Base-by-base conservation (phyloP, 495 filamentous ascomycete genomes). In the Daldinia grandis region DNA sequence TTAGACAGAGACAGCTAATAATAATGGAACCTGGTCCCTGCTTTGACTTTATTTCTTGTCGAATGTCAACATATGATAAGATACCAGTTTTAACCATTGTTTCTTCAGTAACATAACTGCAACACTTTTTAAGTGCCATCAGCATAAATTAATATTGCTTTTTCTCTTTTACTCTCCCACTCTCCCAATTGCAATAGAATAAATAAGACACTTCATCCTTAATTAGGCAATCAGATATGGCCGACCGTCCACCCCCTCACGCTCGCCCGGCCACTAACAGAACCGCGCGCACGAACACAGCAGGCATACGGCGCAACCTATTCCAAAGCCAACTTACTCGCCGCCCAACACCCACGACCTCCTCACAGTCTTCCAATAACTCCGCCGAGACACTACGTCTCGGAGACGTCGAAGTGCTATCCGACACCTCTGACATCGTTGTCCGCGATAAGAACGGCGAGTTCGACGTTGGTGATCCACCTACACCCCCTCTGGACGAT, bases 371-470 rank as follows among this genome's bases (percentile, higher is more conserved):
- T n/a, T 73, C 70, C 17, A 61, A 71, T 15, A 62, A 74, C 5
- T 77, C 79, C 4, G 61, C 73, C 62, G 76, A 78, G 50, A 74
- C 77, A 5, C 50, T 80, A 24, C 78, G 76, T 12, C 66, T 79
- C 0, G 73, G 56, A 21, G 76, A 78, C 28, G 66, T 64, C 38
- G 82, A 73, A 56, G 81, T 69, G 6, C 73, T 80, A 8, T 80
- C 80, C 17, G 85, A 88, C 31, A 83, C 84, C 3, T 83, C 83
- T 38, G 92, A 94, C 37, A 94, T 96, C 35, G 88, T 95, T 8
- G 87, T 92, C 14, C 84, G 89, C 68, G 89, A 95, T 76, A 83
- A 89, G 76, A 89, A 91, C 76, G 93, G 93, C 44, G 86, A 88
- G 57, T 90, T 91, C 67, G 87, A 91, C 70, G 75, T 94, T n/a